Evolutionary conservation across 2,329 filamentous ascomycete species (phyloP).

Genomic region (Fusarium musae): DNA sequence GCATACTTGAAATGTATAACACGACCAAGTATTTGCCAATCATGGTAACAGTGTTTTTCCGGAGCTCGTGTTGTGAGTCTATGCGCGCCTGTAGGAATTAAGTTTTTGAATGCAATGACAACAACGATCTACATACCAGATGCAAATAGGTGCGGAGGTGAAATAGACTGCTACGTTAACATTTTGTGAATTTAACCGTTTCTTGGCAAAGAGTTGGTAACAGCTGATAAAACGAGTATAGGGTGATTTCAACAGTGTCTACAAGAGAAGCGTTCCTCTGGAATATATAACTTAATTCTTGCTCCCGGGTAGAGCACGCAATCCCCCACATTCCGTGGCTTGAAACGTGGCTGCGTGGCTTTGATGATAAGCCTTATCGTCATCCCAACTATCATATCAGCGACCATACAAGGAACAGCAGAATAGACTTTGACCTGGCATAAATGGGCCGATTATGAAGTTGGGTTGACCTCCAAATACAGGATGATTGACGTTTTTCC

Average conservation of each 20-base stretch:
- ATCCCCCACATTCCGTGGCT: neutral
- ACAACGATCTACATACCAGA: neutral
- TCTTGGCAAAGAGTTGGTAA: neutral
- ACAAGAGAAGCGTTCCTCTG: neutral
- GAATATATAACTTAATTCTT: neutral
- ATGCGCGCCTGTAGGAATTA: slow-evolving; percentile 18
- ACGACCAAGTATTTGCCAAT: neutral
- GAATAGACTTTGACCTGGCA: neutral
- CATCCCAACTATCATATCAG: neutral
- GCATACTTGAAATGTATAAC: neutral
- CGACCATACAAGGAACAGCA: neutral
- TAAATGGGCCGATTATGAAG: neutral
- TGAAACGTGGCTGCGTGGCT: neutral
- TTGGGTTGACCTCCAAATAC: neutral
- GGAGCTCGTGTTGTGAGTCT: neutral
- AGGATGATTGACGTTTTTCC: neutral
- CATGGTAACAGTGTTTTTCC: neutral
- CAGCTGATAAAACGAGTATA: neutral
- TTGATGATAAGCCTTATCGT: neutral
- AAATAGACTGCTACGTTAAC: neutral
- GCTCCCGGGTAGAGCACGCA: neutral
- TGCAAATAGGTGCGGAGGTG: neutral
- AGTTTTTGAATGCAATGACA: neutral
- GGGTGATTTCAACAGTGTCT: neutral
- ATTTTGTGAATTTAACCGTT: neutral